Conservation (phyloP, 1,139 yeast genomes). For the Geotrichum aggregatum region DNA sequence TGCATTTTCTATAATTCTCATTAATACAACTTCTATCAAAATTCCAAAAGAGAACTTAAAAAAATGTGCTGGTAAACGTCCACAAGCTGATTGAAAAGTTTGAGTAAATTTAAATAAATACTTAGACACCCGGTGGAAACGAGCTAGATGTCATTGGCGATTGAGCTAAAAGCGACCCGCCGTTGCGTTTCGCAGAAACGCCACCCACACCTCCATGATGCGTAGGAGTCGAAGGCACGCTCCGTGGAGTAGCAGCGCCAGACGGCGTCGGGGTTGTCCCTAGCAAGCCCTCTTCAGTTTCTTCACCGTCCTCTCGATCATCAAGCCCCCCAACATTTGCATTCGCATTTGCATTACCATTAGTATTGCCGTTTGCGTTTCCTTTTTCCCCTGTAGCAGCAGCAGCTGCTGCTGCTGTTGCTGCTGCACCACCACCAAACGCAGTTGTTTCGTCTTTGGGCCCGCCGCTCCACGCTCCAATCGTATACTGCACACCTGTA, state of each 20-base stretch:
- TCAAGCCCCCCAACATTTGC: no score
- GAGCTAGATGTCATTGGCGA: constrained; percentile 18
- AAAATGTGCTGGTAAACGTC: not conserved
- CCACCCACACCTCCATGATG: not conserved
- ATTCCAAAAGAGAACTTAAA: not conserved
- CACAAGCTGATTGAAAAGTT: not conserved
- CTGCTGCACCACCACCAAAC: not conserved
- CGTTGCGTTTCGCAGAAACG: constrained; percentile 4
- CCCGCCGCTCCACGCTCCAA: constrained; percentile 44
- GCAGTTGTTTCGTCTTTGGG: constrained; percentile 4
- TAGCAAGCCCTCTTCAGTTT: not conserved
- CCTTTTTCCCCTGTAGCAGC: not conserved
- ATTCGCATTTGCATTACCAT: not conserved
- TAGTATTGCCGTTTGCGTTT: no score
- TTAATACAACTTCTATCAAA: constrained; percentile 1
- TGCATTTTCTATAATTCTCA: constrained; percentile 10
- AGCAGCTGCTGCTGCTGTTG: not conserved
- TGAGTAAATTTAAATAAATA: not conserved
- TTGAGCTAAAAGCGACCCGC: constrained; percentile 19
- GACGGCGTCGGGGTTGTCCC: constrained; percentile 8
- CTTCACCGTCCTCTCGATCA: not conserved
- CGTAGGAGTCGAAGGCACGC: constrained; percentile 14
- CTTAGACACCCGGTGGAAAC: not conserved
- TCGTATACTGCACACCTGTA: constrained; percentile 53
- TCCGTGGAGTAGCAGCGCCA: constrained; percentile 9